Base-by-base conservation (phyloP, 2,329 filamentous ascomycete species). In the Didymosphaeria variabile region DNA sequence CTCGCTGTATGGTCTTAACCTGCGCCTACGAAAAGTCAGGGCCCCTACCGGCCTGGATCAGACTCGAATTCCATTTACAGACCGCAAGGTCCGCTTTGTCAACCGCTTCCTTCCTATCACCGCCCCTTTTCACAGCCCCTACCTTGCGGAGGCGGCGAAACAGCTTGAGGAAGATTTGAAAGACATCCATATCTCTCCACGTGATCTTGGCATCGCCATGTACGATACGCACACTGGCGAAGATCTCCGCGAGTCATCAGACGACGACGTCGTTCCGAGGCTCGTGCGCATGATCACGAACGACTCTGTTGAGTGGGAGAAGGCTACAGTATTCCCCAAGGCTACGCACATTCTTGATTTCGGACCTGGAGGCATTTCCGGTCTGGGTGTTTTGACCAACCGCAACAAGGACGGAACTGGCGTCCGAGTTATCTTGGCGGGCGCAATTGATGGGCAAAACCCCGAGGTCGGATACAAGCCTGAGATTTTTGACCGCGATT, bases 341-440 rank as follows among this genome's bases (percentile, higher is more conserved):
- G 95, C 95, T 21, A 97, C 94, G 3, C 95, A 99, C 77, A 92
- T 99, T 59, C 83, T 99, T 55, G 95, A 99, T 81, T 98, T 99
- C 71, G 95, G 96, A 50, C 95, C 95, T 23, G 95, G 95, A 73
- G 96, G 95, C 64, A 95, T 98, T 67, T 99, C 95, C 26, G 96
- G 96, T 66, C 89, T 99, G 23, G 96, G 95, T 74, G 92, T 97
- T 49, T 84, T 99, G 66, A 99, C 95, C 60, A 98, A 97, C 85
- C 92, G 95, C 72, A 99, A 98, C 86, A 99, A 99, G 84, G 96
- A 99, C 79, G 95, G 95, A 65, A 98, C 93, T 60, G 95, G 95
- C 72, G 95, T 99, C 38, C 93, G 94, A 63, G 94, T 99, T 67
- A 97, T 99, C 67, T 86, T 99, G 60, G 95, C 93, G 46, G 95